phyloP scores from a whole-genome alignment of 2,329 filamentous ascomycete genomes.

The Chrysosporium keratinophilum region DNA sequence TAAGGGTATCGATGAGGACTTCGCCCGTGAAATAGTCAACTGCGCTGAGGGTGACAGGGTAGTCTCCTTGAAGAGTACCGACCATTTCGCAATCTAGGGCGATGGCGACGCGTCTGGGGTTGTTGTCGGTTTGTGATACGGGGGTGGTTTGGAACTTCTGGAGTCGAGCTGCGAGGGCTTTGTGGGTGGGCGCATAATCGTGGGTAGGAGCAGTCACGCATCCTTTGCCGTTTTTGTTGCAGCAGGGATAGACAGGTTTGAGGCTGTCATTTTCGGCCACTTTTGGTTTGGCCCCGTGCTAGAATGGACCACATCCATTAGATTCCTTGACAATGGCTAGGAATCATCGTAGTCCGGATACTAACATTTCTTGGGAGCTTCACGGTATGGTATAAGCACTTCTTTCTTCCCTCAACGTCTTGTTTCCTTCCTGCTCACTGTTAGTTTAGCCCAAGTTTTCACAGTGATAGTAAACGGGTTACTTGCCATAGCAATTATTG shows the following conservation, averaged over 20 bases:
- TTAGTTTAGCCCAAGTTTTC: neutral
- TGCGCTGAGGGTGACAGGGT: constrained; percentile 31
- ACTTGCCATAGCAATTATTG: constrained; percentile 7
- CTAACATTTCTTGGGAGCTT: constrained; percentile 1
- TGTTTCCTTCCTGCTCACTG: neutral
- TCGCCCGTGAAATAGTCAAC: constrained; percentile 41
- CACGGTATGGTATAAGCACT: constrained; percentile 4
- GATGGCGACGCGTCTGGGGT: constrained; percentile 24
- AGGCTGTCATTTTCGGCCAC: neutral
- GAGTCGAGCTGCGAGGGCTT: neutral
- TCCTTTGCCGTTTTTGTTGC: constrained; percentile 6
- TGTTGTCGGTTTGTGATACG: neutral
- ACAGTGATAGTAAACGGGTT: neutral
- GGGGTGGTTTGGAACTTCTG: neutral
- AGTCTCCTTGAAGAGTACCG: constrained; percentile 3
- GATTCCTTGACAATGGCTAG: neutral
- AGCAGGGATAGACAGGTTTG: constrained; percentile 10
- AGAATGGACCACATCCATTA: neutral
- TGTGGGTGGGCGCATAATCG: neutral
- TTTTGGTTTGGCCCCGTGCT: neutral
- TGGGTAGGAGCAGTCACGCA: constrained; percentile 6
- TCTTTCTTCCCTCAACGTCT: neutral
- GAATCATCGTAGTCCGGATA: neutral
- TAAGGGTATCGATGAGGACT: constrained; percentile 37
- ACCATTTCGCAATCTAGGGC: constrained; percentile 44